These are phyloP conservation scores for Ramichloridium luteum DNA, from an alignment of 2,329 filamentous ascomycete genomes.

Conservation along the genomic window DNA sequence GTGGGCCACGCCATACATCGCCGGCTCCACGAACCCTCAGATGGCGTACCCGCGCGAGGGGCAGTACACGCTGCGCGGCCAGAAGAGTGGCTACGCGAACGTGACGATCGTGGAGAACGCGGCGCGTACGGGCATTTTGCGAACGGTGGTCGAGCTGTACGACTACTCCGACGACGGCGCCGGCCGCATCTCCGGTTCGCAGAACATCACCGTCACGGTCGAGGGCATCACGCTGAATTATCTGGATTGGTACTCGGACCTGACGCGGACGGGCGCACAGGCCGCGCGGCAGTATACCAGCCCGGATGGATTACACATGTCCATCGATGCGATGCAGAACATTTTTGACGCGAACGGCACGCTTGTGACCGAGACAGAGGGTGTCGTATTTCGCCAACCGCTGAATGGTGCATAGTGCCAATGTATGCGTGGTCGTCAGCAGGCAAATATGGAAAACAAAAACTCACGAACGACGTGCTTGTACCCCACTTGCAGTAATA, in stretches of 20 bases:
- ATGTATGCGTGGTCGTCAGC: no score
- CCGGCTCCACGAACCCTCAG: conserved; percentile 7
- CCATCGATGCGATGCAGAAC: conserved; percentile 29
- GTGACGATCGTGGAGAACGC: conserved; percentile 2
- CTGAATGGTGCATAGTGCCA: conserved; percentile 22
- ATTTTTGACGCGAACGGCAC: conserved; percentile 33
- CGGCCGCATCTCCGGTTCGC: conserved; percentile 2
- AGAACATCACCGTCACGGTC: conserved; percentile 6
- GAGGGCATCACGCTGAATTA: conserved; percentile 6
- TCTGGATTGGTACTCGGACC: conserved; percentile 7
- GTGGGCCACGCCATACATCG: conserved; percentile 26
- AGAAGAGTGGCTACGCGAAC: conserved; percentile 2
- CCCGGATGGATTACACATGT: conserved; percentile 20
- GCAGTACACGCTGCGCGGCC: conserved; percentile 4
- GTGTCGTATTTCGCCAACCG: conserved; percentile 28
- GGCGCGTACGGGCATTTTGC: background rate
- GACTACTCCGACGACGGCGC: conserved; percentile 6
- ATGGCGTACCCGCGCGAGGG: conserved; percentile 2
- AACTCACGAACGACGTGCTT: no score
- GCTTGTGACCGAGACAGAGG: conserved; percentile 28
- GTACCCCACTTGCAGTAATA: no score
- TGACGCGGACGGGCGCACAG: conserved; percentile 2
- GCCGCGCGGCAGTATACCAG: conserved; percentile 6
- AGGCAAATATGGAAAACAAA: no score
- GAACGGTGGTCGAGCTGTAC: conserved; percentile 3